Base-by-base conservation (phyloP, 179 eudicot genomes). In the Silene coronaria region DNA sequence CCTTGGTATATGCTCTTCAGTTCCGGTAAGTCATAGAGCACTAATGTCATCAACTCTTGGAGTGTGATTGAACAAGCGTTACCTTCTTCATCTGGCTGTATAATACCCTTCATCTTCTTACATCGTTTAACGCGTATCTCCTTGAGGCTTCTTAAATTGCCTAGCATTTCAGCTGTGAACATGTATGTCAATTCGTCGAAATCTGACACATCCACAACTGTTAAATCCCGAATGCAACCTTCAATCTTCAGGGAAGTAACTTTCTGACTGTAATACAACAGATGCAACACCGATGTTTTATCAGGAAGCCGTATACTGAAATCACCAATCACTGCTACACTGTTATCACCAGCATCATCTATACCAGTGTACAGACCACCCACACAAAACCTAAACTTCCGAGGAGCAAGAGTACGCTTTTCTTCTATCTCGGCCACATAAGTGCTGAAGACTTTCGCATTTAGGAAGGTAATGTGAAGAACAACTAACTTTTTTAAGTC, bases 401-500 rank as follows among this genome's bases (percentile, higher is more conserved):
- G 72, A 1, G 71, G 83, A 12, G 61, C 55, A 45, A 51, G 8
- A 14, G 68, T 14, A 17, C 68, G 46, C 46, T 76, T 64, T 60
- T 80, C 58, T 27, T 74, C 74, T 28, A 53, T 72, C 38, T 71
- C 55, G 22, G 17, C 51, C 73, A 80, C 68, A 26, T 74, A 83
- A 2, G 21, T 48, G 13, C 75, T 63, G 17, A 83, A 83, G 11
- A 80, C 86, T 53, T 75, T 34, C 2, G 77, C 57, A n/a, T 77
- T 80, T 4, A 83, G 26, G 64, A 83, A 83, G 58, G 77, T 66
- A 23, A 83, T 67, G 8, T 83, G 77, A 34, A 83, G 83, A 72
- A 70, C 55, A 48, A n/a, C 72, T 26, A 83, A 19, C n/a, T 36
- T 72, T 71, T 66, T 75, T 34, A 80, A 63, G 12, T 62, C 75